Conservation (phyloP, 2,329 filamentous ascomycete species). For the Fusarium subtropicale region DNA sequence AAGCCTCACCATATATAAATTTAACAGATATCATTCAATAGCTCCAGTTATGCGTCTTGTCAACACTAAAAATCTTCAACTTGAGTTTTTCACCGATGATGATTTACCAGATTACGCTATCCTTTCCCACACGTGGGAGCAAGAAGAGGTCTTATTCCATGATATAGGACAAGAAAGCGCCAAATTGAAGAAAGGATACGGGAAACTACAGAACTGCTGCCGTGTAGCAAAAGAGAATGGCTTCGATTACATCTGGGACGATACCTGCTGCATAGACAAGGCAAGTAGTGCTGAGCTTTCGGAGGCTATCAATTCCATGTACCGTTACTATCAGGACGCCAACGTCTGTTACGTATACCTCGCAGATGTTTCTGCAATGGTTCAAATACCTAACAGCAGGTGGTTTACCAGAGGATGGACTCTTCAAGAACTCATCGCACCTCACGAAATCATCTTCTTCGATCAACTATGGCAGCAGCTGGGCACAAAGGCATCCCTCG, state of each 20-base stretch:
- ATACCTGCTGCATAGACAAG: constrained; percentile 44
- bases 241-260: constrained; percentile 30
- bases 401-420: constrained; percentile 34
- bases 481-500: neutral
- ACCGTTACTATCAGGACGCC: constrained; percentile 32
- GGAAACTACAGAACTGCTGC: neutral
- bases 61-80: neutral
- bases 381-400: neutral
- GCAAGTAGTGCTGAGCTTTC: constrained; percentile 29
- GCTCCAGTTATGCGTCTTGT: neutral
- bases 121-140: neutral
- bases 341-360: constrained; percentile 28
- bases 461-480: neutral
- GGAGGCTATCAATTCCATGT: constrained; percentile 42
- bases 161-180: neutral
- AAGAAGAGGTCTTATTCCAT: neutral
- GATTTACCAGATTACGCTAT: neutral
- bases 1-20: neutral
- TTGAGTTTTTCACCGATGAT: neutral
- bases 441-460: neutral
- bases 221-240: neutral
- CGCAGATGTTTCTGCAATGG: neutral
- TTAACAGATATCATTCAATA: neutral
- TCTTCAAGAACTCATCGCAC: constrained; percentile 11
- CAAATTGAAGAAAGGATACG: neutral